phyloP scores from a whole-genome alignment of 805 yeast genomes.

The Lipomyces kockii region DNA sequence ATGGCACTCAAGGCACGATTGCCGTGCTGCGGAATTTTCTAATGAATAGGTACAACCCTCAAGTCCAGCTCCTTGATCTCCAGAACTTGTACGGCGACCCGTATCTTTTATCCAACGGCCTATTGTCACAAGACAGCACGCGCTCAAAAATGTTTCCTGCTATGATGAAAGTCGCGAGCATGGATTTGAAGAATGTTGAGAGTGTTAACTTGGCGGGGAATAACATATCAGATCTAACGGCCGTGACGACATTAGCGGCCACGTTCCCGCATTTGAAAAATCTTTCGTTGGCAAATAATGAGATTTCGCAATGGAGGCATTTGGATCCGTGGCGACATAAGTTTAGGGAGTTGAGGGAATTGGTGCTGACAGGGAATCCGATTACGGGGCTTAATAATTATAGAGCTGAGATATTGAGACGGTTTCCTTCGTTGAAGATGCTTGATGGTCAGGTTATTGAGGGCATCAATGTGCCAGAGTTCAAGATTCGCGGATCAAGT shows the following conservation, averaged over 20 bases:
- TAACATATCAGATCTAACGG: slow-evolving; percentile 62
- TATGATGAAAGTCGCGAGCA: slow-evolving; percentile 46
- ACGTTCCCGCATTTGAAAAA: slow-evolving; percentile 78
- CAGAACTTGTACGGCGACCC: slow-evolving; percentile 68
- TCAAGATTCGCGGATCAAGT: slow-evolving; percentile 12
- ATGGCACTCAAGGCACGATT: slow-evolving; percentile 53
- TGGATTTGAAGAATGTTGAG: slow-evolving; percentile 30
- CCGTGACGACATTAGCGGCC: slow-evolving; percentile 66
- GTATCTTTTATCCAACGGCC: slow-evolving; percentile 61
- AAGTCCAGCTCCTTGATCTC: slow-evolving; percentile 69
- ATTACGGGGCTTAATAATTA: slow-evolving; percentile 49
- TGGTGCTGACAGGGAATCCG: slow-evolving; percentile 81
- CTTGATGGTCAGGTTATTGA: slow-evolving; percentile 80
- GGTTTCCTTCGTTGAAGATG: slow-evolving; percentile 79
- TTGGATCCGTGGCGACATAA: slow-evolving; percentile 81
- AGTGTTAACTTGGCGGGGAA: slow-evolving; percentile 61
- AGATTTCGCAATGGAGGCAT: slow-evolving; percentile 58
- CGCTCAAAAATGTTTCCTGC: slow-evolving; percentile 80
- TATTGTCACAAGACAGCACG: slow-evolving; percentile 64
- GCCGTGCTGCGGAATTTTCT: slow-evolving; percentile 66
- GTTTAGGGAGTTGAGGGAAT: slow-evolving; percentile 71
- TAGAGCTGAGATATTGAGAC: slow-evolving; percentile 63
- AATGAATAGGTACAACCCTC: slow-evolving; percentile 67
- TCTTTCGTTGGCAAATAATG: slow-evolving; percentile 79
- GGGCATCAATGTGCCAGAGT: slow-evolving; percentile 59